Evolutionary conservation across 2,329 filamentous ascomycete species (phyloP), one percentile per base, ranked within the genome.

Genomic region (Dactylonectria macrodidyma): DNA sequence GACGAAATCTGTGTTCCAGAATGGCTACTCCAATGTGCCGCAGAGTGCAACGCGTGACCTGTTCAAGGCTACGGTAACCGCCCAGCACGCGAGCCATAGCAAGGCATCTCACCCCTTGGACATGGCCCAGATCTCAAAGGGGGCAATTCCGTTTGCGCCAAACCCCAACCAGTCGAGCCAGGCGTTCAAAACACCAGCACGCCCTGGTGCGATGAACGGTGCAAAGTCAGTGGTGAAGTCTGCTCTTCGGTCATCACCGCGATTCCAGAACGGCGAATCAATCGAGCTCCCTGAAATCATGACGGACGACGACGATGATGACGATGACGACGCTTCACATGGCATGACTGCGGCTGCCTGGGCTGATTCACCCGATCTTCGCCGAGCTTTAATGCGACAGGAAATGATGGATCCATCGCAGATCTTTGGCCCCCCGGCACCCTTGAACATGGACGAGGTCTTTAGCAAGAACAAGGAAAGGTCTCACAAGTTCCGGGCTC

Each of bases 271-370:
- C 74, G 94, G 95, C 68, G 96, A 99, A 66, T 89, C 89, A 59
- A 98, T 99, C 76, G 92, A 96, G 73, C 89, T 99, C 3, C 95
- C 96, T 0, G 96, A 99, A 74, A 98, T 99, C 74, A 91, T 95
- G 71, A 98, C 96, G 1, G 97, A 99, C 78, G 95, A 94, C 34
- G 95, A 97, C 76, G 94, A 97, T 66, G 93, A 95, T 56, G 93
- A 95, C 6, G 89, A 92, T 47, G 88, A 90, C 14, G 88, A 90
- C 12, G 81, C 87, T 55, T 90, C 93, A 83, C 77, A 81, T 26
- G 77, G 78, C 1, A 77, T 81, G 34, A 78, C 76, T 61, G 89
- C 94, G 16, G 93, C 94, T 2, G 89, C 90, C 8, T 99, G 96
- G 96, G 95, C 94, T 5, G 92, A 97, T 77, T 94, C 94, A 3